Evolutionary conservation across 176 grass and related monocot genomes (phyloP).

Genomic region (Aegilops speltoides): DNA sequence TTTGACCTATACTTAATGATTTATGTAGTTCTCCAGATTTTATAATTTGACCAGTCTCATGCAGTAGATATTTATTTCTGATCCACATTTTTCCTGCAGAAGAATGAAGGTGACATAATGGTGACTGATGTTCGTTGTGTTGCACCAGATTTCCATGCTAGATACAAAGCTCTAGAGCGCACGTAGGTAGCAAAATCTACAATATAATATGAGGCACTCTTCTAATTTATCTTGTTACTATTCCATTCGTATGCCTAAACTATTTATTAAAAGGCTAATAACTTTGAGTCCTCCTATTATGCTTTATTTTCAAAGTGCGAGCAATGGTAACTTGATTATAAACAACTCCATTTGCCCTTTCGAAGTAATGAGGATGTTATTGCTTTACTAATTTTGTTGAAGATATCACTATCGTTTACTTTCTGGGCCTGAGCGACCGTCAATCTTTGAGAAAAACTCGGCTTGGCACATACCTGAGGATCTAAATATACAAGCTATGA

Average conservation of each 20-base stretch:
- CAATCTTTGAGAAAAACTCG: conserved; percentile 81
- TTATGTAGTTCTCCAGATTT: not conserved
- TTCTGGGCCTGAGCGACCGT: conserved; percentile 71
- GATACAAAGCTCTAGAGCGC: conserved; percentile 86
- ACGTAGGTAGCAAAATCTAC: conserved; percentile 72
- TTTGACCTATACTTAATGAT: not conserved
- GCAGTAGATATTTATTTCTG: conserved; percentile 28
- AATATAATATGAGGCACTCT: conserved; percentile 20
- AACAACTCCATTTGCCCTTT: not conserved
- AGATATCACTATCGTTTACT: conserved; percentile 91
- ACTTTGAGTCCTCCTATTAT: conserved; percentile 12
- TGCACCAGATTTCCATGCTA: conserved; percentile 89
- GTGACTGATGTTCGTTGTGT: conserved; percentile 84
- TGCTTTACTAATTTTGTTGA: conserved; percentile 26
- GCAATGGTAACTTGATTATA: conserved; percentile 4
- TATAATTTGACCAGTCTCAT: not conserved
- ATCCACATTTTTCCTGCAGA: conserved; percentile 53
- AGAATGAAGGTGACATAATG: conserved; percentile 92
- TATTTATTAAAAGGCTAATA: conserved; percentile 8
- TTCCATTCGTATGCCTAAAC: conserved; percentile 14
- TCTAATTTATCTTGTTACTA: conserved; percentile 22
- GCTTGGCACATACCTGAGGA: conserved; percentile 79
- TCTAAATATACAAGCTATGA: conserved; percentile 80
- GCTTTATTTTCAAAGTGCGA: conserved; percentile 17
- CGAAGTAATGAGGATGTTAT: conserved; percentile 25